A percentile compares a stretch with the other conserved stretches of the same genome.
Evolutionary conservation across 164 flowering plant genomes (phyloP).

Genomic region (Pachysandra terminalis): DNA sequence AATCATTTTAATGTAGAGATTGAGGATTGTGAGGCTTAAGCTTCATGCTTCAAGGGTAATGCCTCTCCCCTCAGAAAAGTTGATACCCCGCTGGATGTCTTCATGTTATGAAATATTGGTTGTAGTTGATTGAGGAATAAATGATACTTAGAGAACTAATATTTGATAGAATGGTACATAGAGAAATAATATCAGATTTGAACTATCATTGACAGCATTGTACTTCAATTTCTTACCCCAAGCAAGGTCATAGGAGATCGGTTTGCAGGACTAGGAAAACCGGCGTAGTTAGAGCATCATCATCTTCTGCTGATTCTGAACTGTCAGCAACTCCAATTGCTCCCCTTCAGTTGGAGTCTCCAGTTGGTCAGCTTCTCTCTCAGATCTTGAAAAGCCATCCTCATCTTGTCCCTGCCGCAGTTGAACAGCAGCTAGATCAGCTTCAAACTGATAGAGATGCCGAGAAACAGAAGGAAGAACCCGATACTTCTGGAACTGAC

Average conservation of each 20-base stretch:
- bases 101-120: too few relatives aligned
- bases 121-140: too few relatives aligned
- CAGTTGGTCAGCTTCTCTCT: constrained; percentile 78
- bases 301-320: constrained; percentile 30
- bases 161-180: too few relatives aligned
- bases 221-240: constrained; percentile 23
- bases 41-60: too few relatives aligned
- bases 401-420: constrained; percentile 92
- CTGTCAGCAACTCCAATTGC: constrained; percentile 51
- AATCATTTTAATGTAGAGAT: too few relatives aligned
- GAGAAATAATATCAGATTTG: not conserved
- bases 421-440: constrained; percentile 90
- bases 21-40: too few relatives aligned
- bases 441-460: constrained; percentile 77
- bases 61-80: too few relatives aligned
- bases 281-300: constrained; percentile 44
- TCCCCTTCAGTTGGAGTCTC: constrained; percentile 87
- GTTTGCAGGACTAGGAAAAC: constrained; percentile 26
- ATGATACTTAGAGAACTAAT: too few relatives aligned
- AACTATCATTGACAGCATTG: constrained; percentile 27
- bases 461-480: constrained; percentile 55
- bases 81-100: too few relatives aligned
- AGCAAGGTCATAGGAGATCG: constrained; percentile 25
- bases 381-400: constrained; percentile 84
- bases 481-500: constrained; percentile 71